phyloP scores from a whole-genome alignment of 2,329 filamentous ascomycete genomes.

The Talaromyces sp. region DNA sequence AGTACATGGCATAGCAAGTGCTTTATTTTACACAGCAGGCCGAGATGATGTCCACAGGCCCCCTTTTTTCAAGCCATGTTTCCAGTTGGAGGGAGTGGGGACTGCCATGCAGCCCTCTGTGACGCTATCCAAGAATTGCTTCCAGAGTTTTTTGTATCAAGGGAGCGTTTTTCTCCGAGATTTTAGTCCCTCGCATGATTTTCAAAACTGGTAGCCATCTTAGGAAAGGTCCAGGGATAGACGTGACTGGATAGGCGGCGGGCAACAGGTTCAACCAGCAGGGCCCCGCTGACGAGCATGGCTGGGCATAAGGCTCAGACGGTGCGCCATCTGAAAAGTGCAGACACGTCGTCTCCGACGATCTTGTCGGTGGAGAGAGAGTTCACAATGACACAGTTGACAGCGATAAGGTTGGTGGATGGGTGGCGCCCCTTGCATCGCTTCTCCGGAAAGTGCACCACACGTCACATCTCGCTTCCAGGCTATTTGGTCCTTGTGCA shows the following conservation, averaged over 20 bases:
- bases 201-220: slow-evolving; percentile 7
- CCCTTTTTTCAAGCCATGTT: neutral
- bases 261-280: neutral
- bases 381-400: neutral
- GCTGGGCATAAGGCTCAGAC: neutral
- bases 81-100: neutral
- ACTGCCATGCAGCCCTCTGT: neutral
- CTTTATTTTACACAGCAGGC: neutral
- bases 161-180: neutral
- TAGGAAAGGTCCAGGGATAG: neutral
- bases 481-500: neutral
- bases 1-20: neutral
- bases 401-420: neutral
- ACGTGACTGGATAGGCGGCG: neutral
- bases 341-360: neutral
- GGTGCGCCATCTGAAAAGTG: neutral
- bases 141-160: neutral
- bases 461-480: neutral
- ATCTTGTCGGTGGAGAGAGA: neutral
- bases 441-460: neutral
- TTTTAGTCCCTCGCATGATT: slow-evolving; percentile 8
- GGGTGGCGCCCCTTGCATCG: neutral
- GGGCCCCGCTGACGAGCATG: neutral
- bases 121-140: neutral
- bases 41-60: neutral